Evolutionary conservation across 768 basidiomycete genomes (phyloP), one percentile per base, ranked within the genome.

Genomic region (Dioszegia crocea): DNA sequence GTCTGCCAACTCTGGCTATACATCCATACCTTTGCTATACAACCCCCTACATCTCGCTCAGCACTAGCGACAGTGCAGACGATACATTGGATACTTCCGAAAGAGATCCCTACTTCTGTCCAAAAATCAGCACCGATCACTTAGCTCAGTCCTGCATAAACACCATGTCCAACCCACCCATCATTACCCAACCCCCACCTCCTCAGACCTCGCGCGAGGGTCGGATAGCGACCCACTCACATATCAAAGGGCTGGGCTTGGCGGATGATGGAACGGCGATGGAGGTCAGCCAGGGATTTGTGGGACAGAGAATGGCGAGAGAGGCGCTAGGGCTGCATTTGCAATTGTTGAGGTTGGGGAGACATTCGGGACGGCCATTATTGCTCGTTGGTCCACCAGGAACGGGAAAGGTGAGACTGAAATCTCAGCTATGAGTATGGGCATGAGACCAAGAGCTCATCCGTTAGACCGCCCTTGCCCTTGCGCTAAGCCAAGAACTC

Each of bases 161-260:
- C 49, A 27, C 38, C 38, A 53, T 53, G 51, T 39, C 65, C 10
- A 59, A 57, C 31, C 57, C 60, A 46, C 33, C 33, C 33, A 74
- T 71, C 61, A 74, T 70, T 55, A 72, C 70, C 26, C 66, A 68
- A 61, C 68, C 70, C 12, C 70, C 70, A 23, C 73, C 73, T 21
- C 72, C 72, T 8, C 60, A 66, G n/a, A 66, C 68, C 23, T 47
- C 61, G 12, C 64, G 74, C 39, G 76, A 77, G 58, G 60, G 61
- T 21, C 60, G 76, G 21, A 77, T 77, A 45, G 74, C 74, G 16
- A 77, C 91, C 2, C 93, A 97, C 73, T 96, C 92, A 4, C 93
- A 97, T 76, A 97, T 97, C 76, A 94, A 92, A 80, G 93, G 92
- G 6, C 86, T 98, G 27, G 96, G 96, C 2, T 80, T 98, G 54